Conservation (phyloP, 257 asterid genomes). For the Salvia rosmarinus region DNA sequence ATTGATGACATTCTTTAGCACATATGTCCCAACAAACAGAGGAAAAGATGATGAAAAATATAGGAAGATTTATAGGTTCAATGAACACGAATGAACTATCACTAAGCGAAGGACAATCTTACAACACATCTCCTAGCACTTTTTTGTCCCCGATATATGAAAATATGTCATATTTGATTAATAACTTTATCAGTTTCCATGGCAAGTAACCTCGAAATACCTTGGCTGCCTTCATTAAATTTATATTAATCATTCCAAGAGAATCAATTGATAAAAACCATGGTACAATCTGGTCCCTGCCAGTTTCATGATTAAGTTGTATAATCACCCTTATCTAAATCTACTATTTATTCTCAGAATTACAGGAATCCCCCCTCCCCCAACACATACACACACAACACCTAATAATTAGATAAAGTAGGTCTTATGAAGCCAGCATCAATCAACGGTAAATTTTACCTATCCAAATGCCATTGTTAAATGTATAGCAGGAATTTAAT, state of each 20-base stretch:
- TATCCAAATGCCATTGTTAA: constrained; percentile 4
- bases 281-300: constrained; percentile 7
- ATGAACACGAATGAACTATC: neutral
- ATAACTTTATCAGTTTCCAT: neutral
- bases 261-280: constrained; percentile 18
- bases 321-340: constrained; percentile 11
- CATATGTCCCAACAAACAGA: neutral
- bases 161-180: constrained; percentile 20
- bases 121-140: neutral
- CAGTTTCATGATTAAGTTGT: neutral
- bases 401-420: neutral
- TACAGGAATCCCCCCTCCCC: too few relatives aligned
- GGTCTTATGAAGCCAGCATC: constrained; percentile 11
- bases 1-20: constrained; percentile 33
- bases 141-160: constrained; percentile 1
- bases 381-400: too few relatives aligned
- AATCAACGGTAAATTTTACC: constrained; percentile 20
- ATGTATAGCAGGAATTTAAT: neutral
- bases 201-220: neutral
- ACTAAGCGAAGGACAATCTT: neutral
- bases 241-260: constrained; percentile 3
- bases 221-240: neutral
- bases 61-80: constrained; percentile 3
- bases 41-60: neutral
- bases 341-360: constrained; percentile 12